Percentiles rank a stretch among this genome's conserved stretches.
These are phyloP conservation scores for Fonsecaea nubica DNA, from an alignment of 2,329 filamentous ascomycete genomes.

Conservation along the genomic window DNA sequence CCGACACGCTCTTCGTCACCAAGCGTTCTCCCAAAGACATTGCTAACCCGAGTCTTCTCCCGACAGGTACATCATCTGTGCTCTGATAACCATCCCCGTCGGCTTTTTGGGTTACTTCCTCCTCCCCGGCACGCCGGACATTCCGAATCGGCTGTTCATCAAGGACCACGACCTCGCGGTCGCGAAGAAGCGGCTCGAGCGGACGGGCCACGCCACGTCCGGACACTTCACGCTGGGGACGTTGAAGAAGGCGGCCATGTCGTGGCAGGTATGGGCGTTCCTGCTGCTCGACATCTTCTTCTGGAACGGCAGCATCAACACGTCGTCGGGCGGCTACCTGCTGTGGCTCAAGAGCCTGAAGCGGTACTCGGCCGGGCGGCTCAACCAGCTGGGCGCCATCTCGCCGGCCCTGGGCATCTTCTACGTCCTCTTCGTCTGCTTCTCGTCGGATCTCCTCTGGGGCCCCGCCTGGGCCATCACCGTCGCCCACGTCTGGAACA, in stretches of 20 bases:
- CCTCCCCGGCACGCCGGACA: conserved; percentile 54
- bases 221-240: conserved; percentile 49
- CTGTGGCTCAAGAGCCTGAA: conserved; percentile 54
- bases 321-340: conserved; percentile 50
- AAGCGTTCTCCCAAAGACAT: not conserved
- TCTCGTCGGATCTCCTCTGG: conserved; percentile 22
- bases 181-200: conserved; percentile 39
- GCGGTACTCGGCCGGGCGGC: conserved; percentile 47
- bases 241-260: conserved; percentile 48
- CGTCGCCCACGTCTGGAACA: conserved; percentile 56
- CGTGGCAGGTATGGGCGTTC: conserved; percentile 56
- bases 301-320: conserved; percentile 49
- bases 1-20: not conserved
- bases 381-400: conserved; percentile 56
- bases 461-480: conserved; percentile 40
- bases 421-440: conserved; percentile 31
- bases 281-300: conserved; percentile 51
- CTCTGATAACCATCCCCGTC: conserved; percentile 59
- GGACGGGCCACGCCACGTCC: conserved; percentile 49
- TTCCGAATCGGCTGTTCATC: conserved; percentile 52
- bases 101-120: conserved; percentile 48
- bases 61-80: conserved; percentile 56
- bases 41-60: not conserved
- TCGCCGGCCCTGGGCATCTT: conserved; percentile 55
- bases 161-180: conserved; percentile 40